phyloP scores from a whole-genome alignment of 2,329 filamentous ascomycete species.

The Fusarium anthophilum region DNA sequence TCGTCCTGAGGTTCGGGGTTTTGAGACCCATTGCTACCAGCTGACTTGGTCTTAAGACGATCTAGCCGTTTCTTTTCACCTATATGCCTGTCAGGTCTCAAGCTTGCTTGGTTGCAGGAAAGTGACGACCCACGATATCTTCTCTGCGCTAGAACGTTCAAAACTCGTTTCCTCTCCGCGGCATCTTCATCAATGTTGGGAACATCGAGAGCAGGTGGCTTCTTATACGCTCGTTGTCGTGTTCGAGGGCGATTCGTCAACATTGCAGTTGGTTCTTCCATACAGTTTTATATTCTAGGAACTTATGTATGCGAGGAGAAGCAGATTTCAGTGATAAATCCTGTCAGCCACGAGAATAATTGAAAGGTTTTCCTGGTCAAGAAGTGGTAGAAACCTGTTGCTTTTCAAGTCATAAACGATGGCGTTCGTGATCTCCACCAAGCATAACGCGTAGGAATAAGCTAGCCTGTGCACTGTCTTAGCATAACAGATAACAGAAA shows the following conservation, averaged over 20 bases:
- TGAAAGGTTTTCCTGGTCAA: neutral
- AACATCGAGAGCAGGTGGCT: constrained; percentile 52
- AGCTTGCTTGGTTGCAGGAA: too few species aligned
- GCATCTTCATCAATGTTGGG: constrained; percentile 62
- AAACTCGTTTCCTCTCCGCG: constrained; percentile 61
- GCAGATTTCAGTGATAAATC: neutral
- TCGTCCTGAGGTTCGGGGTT: neutral
- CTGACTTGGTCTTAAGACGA: constrained; percentile 39
- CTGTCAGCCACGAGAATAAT: neutral
- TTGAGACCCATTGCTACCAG: neutral
- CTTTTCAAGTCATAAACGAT: constrained; percentile 27
- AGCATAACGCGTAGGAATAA: constrained; percentile 45
- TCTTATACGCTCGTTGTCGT: constrained; percentile 54
- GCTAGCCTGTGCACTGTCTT: constrained; percentile 31
- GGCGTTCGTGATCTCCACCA: constrained; percentile 26
- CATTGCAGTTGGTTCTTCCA: constrained; percentile 7
- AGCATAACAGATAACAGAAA: constrained; percentile 46
- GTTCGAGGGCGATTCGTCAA: constrained; percentile 43
- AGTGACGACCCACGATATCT: constrained; percentile 55
- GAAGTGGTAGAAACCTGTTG: neutral
- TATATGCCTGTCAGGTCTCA: constrained; percentile 20
- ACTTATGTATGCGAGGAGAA: neutral
- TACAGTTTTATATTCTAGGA: neutral
- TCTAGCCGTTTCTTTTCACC: constrained; percentile 48
- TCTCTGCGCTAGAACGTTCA: constrained; percentile 65